Conservation (phyloP, 2,329 filamentous ascomycete genomes). For the Monilinia aucupariae region DNA sequence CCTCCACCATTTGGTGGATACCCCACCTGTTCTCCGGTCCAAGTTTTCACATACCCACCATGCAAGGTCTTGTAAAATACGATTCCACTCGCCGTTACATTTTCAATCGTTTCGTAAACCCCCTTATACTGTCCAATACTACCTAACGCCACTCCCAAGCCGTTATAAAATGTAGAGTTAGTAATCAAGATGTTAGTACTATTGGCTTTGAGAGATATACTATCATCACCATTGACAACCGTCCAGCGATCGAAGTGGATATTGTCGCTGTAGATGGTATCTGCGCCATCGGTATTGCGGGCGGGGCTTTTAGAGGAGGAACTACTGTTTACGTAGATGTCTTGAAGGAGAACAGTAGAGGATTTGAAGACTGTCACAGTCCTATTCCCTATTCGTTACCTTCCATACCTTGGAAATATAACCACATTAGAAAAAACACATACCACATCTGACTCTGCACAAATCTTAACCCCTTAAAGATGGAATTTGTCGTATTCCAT, state of each 20-base stretch:
- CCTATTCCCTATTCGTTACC: neutral
- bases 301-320: neutral
- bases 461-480: constrained; percentile 45
- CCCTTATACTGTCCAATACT: constrained; percentile 49
- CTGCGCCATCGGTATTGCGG: constrained; percentile 45
- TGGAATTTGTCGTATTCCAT: constrained; percentile 45
- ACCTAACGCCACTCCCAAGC: constrained; percentile 51
- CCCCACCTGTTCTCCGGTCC: constrained; percentile 47
- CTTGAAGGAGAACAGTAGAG: constrained; percentile 42
- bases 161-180: constrained; percentile 46
- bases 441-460: constrained; percentile 55
- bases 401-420: neutral
- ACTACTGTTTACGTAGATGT: constrained; percentile 50
- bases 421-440: neutral
- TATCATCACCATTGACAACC: constrained; percentile 49
- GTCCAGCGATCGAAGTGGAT: constrained; percentile 48
- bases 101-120: constrained; percentile 9
- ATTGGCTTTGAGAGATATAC: constrained; percentile 51
- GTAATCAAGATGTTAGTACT: constrained; percentile 49
- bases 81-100: neutral
- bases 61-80: constrained; percentile 14
- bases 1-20: constrained; percentile 55
- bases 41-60: constrained; percentile 49
- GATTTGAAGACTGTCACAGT: constrained; percentile 42
- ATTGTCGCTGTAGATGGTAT: constrained; percentile 49